A percentile compares a stretch with the other conserved stretches of the same genome.
phyloP scores from a whole-genome alignment of 2,329 filamentous ascomycete genomes.

The Coniochaeta prunicola region DNA sequence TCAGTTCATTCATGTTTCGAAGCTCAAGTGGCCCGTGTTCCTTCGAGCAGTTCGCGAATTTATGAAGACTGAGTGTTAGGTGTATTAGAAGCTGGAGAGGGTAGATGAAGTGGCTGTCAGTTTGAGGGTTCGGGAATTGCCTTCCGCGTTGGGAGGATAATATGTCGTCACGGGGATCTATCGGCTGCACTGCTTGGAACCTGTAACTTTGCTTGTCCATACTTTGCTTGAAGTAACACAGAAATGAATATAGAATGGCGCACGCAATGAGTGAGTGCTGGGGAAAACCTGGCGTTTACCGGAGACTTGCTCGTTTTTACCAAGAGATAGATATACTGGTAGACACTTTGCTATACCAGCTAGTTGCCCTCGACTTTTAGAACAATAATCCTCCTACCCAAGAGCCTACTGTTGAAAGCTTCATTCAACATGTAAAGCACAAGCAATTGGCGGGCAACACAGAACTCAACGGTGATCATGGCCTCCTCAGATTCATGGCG shows the following conservation, averaged over 20 bases:
- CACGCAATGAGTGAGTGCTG: too few relatives aligned
- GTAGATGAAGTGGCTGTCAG: neutral
- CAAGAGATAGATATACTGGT: too few relatives aligned
- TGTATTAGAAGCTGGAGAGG: neutral
- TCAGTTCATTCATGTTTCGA: neutral
- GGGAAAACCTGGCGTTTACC: too few relatives aligned
- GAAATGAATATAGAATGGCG: neutral
- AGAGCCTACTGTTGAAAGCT: too few relatives aligned
- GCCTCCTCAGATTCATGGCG: neutral
- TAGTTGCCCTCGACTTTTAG: too few relatives aligned
- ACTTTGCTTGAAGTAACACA: neutral
- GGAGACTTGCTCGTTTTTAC: too few relatives aligned
- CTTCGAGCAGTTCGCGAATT: neutral
- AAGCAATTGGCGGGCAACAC: too few relatives aligned
- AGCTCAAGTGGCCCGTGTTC: neutral
- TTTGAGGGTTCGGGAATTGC: neutral
- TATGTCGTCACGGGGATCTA: neutral
- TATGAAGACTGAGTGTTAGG: neutral
- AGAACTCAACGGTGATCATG: neutral
- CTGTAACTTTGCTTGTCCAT: neutral
- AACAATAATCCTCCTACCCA: too few relatives aligned
- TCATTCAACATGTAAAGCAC: too few relatives aligned
- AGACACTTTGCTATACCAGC: neutral
- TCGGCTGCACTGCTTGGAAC: neutral
- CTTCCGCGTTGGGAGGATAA: neutral